Evolutionary conservation across 352 stramenopile genomes (phyloP).

Genomic region (Aphanomyces stellatus): DNA sequence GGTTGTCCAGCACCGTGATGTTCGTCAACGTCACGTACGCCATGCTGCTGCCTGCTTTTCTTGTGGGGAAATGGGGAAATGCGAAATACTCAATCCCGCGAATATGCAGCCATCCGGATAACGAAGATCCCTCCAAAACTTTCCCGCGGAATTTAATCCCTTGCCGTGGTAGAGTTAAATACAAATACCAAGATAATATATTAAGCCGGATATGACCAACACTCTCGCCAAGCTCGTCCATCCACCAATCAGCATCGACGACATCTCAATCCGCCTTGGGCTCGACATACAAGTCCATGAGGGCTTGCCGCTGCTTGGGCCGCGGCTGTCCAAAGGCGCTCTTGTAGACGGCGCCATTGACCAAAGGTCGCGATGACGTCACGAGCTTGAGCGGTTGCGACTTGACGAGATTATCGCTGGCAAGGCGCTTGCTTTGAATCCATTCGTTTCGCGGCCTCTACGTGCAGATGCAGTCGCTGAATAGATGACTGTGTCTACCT

Average conservation of each 20-base stretch:
- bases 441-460: no score
- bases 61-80: not conserved
- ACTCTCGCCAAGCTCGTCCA: no score
- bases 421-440: not conserved
- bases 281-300: conserved; percentile 1
- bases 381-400: not conserved
- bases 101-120: not conserved
- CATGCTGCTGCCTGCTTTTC: conserved; percentile 28
- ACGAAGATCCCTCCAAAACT: not conserved
- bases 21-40: conserved; percentile 87
- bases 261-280: not conserved
- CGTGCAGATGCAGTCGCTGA: no score
- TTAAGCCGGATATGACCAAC: no score
- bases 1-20: conserved; percentile 98
- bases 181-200: conserved; percentile 15
- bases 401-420: not conserved
- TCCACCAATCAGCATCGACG: no score
- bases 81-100: not conserved
- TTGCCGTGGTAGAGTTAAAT: no score
- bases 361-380: not conserved
- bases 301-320: not conserved
- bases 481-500: no score
- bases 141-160: not conserved
- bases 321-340: not conserved
- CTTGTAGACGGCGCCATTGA: not conserved